Percentiles rank a stretch among this genome's conserved stretches.
These are phyloP conservation scores for Plasmodium falciparum DNA, from an alignment of 169 alveolate genomes.

Conservation along the genomic window DNA sequence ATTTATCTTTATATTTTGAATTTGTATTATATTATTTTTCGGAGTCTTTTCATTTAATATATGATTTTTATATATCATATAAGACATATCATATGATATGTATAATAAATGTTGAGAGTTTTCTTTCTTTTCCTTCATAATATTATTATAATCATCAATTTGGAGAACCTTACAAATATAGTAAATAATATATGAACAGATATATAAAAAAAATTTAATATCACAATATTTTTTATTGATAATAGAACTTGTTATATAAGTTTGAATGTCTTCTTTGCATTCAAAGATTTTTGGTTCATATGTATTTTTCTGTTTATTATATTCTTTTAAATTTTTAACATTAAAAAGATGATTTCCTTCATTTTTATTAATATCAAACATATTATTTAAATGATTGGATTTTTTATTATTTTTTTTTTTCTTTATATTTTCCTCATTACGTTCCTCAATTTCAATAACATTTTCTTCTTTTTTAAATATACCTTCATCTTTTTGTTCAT, in stretches of 20 bases:
- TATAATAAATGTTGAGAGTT: constrained; percentile 11
- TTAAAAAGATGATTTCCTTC: not conserved
- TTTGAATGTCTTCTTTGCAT: not conserved
- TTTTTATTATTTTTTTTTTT: not conserved
- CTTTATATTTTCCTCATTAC: not conserved
- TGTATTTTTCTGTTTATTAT: no score
- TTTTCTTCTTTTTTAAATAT: not conserved
- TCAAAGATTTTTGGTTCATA: not conserved
- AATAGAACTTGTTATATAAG: constrained; percentile 8
- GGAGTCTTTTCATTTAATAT: not conserved
- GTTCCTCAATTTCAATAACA: not conserved
- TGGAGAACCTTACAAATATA: constrained; percentile 3
- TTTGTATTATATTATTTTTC: not conserved
- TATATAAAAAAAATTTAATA: constrained; percentile 51
- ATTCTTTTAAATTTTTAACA: not conserved
- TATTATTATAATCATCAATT: not conserved
- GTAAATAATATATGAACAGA: constrained; percentile 39
- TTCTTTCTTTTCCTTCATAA: constrained; percentile 1
- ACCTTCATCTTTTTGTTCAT: not conserved
- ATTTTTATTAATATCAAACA: not conserved
- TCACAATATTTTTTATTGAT: constrained; percentile 18
- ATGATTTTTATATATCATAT: constrained; percentile 35
- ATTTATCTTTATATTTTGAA: constrained; percentile 12
- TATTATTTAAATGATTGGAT: not conserved
- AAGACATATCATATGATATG: constrained; percentile 42